Evolutionary conservation across 2,329 filamentous ascomycete species (phyloP).

Genomic region (Ascochyta viciae-villosae): DNA sequence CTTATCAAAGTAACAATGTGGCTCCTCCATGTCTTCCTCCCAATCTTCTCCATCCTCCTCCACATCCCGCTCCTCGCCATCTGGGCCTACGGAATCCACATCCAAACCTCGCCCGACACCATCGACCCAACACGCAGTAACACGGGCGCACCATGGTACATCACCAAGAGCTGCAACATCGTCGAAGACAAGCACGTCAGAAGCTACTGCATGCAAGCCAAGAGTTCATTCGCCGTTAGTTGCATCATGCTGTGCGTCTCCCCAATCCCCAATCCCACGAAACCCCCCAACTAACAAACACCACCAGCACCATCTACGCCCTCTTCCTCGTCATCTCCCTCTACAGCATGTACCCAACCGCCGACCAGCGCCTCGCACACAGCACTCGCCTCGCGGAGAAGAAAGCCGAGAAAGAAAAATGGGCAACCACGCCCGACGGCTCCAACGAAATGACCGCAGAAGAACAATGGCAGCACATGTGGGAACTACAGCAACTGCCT

Average conservation of each 20-base stretch:
- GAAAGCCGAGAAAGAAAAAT: conserved; percentile 48
- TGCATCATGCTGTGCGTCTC: conserved; percentile 71
- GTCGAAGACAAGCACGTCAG: conserved; percentile 63
- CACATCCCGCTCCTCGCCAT: conserved; percentile 66
- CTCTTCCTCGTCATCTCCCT: conserved; percentile 65
- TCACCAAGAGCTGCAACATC: conserved; percentile 71
- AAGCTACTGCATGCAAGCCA: conserved; percentile 70
- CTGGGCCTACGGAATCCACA: conserved; percentile 71
- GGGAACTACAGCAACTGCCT: conserved; percentile 50
- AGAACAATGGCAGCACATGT: conserved; percentile 52
- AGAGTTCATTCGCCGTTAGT: conserved; percentile 69
- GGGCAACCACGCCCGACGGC: conserved; percentile 33
- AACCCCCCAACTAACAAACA: not conserved
- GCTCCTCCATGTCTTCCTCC: conserved; percentile 75
- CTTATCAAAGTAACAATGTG: conserved; percentile 73
- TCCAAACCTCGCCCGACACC: conserved; percentile 76
- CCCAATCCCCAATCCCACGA: not conserved
- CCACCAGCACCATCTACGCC: conserved; percentile 64
- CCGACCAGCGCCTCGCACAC: conserved; percentile 32
- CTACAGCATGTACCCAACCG: conserved; percentile 60
- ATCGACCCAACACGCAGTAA: conserved; percentile 69
- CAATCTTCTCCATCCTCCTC: conserved; percentile 66
- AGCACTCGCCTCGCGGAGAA: conserved; percentile 39
- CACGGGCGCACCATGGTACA: conserved; percentile 74
- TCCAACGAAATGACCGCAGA: conserved; percentile 46